phyloP scores from a whole-genome alignment of 805 yeast species.

The Pichia phayaonensis region DNA sequence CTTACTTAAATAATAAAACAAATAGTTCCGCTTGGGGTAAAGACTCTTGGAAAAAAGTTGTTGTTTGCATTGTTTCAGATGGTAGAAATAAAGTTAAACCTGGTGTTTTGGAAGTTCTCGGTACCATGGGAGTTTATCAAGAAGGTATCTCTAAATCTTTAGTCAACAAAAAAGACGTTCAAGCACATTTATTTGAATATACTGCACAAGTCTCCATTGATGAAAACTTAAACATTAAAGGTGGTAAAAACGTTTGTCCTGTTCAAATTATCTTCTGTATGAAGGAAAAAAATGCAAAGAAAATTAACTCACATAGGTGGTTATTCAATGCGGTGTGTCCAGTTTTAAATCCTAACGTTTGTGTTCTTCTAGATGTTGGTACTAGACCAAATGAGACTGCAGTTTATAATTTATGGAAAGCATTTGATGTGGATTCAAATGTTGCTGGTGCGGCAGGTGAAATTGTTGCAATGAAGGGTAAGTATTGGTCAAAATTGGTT shows the following conservation, averaged over 20 bases:
- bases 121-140: conserved; percentile 95
- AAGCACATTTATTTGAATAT: conserved; percentile 91
- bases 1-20: conserved; percentile 74
- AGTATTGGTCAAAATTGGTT: conserved; percentile 67
- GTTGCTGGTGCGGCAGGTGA: conserved; percentile 99
- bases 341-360: conserved; percentile 81
- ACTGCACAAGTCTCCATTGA: conserved; percentile 93
- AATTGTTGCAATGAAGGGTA: conserved; percentile 91
- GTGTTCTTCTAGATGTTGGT: conserved; percentile 91
- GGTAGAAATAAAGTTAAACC: conserved; percentile 87
- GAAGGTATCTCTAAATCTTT: conserved; percentile 94
- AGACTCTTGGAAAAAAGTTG: conserved; percentile 95
- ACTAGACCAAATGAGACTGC: conserved; percentile 89
- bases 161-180: conserved; percentile 86
- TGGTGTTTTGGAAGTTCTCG: conserved; percentile 77
- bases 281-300: conserved; percentile 87
- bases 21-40: conserved; percentile 90
- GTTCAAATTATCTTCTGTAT: conserved; percentile 90
- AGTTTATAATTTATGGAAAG: conserved; percentile 92
- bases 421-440: conserved; percentile 90
- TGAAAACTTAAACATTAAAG: conserved; percentile 80
- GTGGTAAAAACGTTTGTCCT: conserved; percentile 88
- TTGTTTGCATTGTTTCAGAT: conserved; percentile 85
- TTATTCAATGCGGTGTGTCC: conserved; percentile 93
- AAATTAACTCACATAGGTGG: conserved; percentile 98